Percentiles rank a stretch among this genome's conserved stretches.
These are phyloP conservation scores for Bondarzewia mesenterica DNA, from an alignment of 1,284 basidiomycete species.

Conservation along the genomic window DNA sequence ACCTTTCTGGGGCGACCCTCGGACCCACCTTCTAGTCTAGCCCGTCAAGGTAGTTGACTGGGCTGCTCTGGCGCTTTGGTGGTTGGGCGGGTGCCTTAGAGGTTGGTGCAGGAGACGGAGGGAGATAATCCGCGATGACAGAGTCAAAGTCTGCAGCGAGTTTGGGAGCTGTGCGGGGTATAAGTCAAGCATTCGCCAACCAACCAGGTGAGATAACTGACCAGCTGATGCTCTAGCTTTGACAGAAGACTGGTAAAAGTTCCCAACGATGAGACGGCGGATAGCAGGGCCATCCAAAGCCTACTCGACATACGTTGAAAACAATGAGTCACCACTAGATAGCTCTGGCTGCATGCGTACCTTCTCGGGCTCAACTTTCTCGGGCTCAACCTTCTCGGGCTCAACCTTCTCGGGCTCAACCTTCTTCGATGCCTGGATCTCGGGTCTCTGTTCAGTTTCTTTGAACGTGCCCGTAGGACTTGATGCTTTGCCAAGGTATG, in stretches of 20 bases:
- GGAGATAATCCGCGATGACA: slow-evolving; percentile 62
- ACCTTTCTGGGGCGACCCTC: too few species aligned
- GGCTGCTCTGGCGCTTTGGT: slow-evolving; percentile 18
- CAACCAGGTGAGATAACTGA: background rate
- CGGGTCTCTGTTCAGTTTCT: slow-evolving; percentile 22
- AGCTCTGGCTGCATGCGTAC: background rate
- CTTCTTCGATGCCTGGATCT: slow-evolving; percentile 19
- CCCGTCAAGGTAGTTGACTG: slow-evolving; percentile 33
- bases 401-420: slow-evolving; percentile 22
- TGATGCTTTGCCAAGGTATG: slow-evolving; percentile 75
- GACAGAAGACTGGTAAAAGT: slow-evolving; percentile 55
- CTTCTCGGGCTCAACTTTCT: slow-evolving; percentile 12
- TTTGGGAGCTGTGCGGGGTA: slow-evolving; percentile 25
- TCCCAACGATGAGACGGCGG: slow-evolving; percentile 64
- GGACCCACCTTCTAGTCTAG: slow-evolving; percentile 30
- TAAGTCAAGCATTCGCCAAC: background rate
- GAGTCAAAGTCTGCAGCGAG: slow-evolving; percentile 54
- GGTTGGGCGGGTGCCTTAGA: slow-evolving; percentile 16
- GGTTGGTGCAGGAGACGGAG: slow-evolving; percentile 18
- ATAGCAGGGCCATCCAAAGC: slow-evolving; percentile 65
- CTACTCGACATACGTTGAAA: slow-evolving; percentile 19
- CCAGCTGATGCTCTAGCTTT: slow-evolving; percentile 41
- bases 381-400: background rate
- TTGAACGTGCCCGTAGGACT: slow-evolving; percentile 72
- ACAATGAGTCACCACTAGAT: background rate